Conservation (phyloP, 2,329 filamentous ascomycete genomes). For the Alternaria gansuensis region DNA sequence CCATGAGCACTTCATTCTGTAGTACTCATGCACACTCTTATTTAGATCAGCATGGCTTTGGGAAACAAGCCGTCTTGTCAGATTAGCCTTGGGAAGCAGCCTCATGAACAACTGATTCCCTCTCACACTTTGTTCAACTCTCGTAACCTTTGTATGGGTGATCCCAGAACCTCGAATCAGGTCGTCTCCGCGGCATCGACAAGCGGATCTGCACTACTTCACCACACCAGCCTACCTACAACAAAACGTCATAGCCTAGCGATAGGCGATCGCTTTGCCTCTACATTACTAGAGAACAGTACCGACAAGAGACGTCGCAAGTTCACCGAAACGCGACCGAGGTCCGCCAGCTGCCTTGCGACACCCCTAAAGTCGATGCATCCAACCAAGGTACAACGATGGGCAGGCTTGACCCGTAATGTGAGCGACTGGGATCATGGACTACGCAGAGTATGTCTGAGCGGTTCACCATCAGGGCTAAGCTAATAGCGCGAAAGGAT, state of each 20-base stretch:
- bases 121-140: slow-evolving; percentile 30
- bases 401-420: slow-evolving; percentile 47
- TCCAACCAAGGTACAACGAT: slow-evolving; percentile 42
- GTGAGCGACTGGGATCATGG: slow-evolving; percentile 55
- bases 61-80: slow-evolving; percentile 20
- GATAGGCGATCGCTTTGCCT: slow-evolving; percentile 10
- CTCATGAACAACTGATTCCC: slow-evolving; percentile 29
- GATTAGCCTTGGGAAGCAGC: slow-evolving; percentile 25
- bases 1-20: slow-evolving; percentile 24
- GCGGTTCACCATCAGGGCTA: neutral
- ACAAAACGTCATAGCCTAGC: slow-evolving; percentile 16
- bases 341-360: slow-evolving; percentile 33
- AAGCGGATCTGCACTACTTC: slow-evolving; percentile 11
- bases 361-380: slow-evolving; percentile 33
- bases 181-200: slow-evolving; percentile 13
- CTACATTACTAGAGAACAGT: slow-evolving; percentile 8
- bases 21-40: slow-evolving; percentile 30
- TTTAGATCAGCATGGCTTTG: slow-evolving; percentile 35
- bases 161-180: slow-evolving; percentile 5
- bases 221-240: slow-evolving; percentile 7
- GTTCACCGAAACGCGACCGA: slow-evolving; percentile 16
- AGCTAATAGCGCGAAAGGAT: slow-evolving; percentile 62
- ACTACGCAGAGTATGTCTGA: slow-evolving; percentile 55
- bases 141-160: slow-evolving; percentile 2
- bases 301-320: neutral